Percentiles rank a stretch among this genome's conserved stretches.
Conservation (phyloP, 805 yeast species). For the Metschnikowia proteae region DNA sequence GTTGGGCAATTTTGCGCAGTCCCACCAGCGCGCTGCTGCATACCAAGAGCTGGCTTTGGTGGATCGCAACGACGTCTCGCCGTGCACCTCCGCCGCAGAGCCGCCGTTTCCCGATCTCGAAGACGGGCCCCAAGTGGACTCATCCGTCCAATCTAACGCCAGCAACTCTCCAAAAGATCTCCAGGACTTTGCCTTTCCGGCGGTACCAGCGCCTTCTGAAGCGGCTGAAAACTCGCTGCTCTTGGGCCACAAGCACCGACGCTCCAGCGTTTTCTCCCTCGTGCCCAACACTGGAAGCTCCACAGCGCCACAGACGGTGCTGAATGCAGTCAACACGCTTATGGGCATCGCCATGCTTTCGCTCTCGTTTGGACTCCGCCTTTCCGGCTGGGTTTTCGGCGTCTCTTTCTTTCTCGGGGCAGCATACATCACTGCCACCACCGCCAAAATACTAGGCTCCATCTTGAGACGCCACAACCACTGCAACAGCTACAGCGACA, state of each 20-base stretch:
- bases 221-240: background rate
- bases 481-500: constrained; percentile 81
- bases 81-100: constrained; percentile 12
- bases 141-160: background rate
- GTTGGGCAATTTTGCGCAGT: constrained; percentile 37
- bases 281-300: constrained; percentile 9
- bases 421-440: constrained; percentile 48
- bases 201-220: constrained; percentile 6
- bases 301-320: constrained; percentile 71
- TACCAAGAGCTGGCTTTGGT: constrained; percentile 4
- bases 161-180: constrained; percentile 8
- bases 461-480: constrained; percentile 80
- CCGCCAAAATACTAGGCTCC: constrained; percentile 57
- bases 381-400: constrained; percentile 66
- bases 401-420: constrained; percentile 37
- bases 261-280: constrained; percentile 14
- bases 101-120: constrained; percentile 3
- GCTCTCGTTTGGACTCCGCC: constrained; percentile 62
- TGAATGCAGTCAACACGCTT: constrained; percentile 72
- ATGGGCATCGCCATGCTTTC: constrained; percentile 76
- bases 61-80: constrained; percentile 9
- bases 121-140: background rate
- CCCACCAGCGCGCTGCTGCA: constrained; percentile 35
- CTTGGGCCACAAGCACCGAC: constrained; percentile 18
- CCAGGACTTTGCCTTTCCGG: constrained; percentile 18